A percentile compares a stretch with the other conserved stretches of the same genome.
These are phyloP conservation scores for Calonectria fujianensis DNA, from an alignment of 2,329 filamentous ascomycete genomes.

Conservation along the genomic window DNA sequence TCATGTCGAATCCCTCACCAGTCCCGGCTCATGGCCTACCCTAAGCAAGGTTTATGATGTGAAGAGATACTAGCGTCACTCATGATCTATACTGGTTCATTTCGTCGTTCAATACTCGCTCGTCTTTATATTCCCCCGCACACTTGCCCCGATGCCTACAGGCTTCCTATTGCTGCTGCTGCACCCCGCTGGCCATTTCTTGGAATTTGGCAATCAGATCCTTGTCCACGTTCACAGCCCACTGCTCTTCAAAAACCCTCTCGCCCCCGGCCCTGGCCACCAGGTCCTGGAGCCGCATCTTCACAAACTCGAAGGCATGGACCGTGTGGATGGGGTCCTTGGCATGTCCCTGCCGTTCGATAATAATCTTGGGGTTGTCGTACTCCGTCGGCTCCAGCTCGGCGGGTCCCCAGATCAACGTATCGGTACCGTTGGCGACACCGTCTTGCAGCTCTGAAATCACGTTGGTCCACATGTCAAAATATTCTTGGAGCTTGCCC, in stretches of 20 bases:
- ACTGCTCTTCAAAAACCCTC: constrained; percentile 79
- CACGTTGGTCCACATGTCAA: constrained; percentile 84
- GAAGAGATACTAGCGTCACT: constrained; percentile 26
- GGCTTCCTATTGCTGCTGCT: constrained; percentile 36
- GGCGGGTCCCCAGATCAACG: constrained; percentile 67
- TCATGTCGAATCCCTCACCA: neutral
- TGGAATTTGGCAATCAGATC: constrained; percentile 81
- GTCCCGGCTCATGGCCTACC: constrained; percentile 3
- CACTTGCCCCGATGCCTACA: constrained; percentile 20
- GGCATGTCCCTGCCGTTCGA: constrained; percentile 71
- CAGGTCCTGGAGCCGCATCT: constrained; percentile 75
- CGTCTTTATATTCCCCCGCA: constrained; percentile 27
- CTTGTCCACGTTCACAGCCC: constrained; percentile 83
- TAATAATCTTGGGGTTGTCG: constrained; percentile 73
- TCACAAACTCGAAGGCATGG: constrained; percentile 78
- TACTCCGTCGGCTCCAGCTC: constrained; percentile 67
- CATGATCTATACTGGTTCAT: constrained; percentile 45
- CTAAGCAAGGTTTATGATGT: constrained; percentile 6
- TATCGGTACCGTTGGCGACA: constrained; percentile 70
- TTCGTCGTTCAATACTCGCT: constrained; percentile 45
- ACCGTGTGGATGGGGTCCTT: constrained; percentile 82
- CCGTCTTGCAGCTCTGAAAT: constrained; percentile 80
- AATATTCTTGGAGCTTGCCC: constrained; percentile 80
- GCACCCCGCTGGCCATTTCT: constrained; percentile 53
- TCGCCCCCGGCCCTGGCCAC: constrained; percentile 79